These are phyloP conservation scores for Pythium chondricola DNA, from an alignment of 352 stramenopile species.

Conservation along the genomic window DNA sequence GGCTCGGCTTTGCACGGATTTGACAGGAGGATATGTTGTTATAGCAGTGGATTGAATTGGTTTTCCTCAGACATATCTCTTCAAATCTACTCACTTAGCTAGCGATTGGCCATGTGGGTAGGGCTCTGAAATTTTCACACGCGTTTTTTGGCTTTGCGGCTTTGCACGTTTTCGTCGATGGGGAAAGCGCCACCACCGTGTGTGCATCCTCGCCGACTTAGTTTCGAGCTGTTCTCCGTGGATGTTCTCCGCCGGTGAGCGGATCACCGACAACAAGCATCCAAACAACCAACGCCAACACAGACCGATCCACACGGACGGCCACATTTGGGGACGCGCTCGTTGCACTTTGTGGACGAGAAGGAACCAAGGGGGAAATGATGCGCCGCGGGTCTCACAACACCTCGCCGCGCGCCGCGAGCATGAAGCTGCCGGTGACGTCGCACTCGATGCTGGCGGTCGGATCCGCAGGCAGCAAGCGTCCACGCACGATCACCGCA, in stretches of 20 bases:
- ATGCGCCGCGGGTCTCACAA: constrained; percentile 4
- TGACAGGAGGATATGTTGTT: constrained; percentile 17
- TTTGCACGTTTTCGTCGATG: constrained; percentile 1
- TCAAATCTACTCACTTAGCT: constrained; percentile 8
- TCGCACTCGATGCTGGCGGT: constrained; percentile 12
- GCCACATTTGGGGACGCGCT: not conserved
- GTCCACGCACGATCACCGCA: constrained; percentile 19
- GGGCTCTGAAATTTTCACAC: constrained; percentile 68
- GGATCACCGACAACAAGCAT: not conserved
- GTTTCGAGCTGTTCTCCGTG: constrained; percentile 9
- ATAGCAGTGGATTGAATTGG: constrained; percentile 1
- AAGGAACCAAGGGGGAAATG: not conserved
- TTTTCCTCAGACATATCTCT: not conserved
- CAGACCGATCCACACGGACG: not conserved
- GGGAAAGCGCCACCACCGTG: no score
- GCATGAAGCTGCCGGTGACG: no score
- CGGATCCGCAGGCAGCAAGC: constrained; percentile 11
- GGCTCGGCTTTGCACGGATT: constrained; percentile 16
- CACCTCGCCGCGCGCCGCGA: not conserved
- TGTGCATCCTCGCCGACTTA: not conserved
- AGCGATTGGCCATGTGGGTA: constrained; percentile 24
- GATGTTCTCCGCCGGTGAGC: not conserved
- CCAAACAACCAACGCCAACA: not conserved
- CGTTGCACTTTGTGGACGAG: constrained; percentile 1
- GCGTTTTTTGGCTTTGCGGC: constrained; percentile 14